phyloP scores from a whole-genome alignment of 257 asterid genomes.

The Ballota nigra region DNA sequence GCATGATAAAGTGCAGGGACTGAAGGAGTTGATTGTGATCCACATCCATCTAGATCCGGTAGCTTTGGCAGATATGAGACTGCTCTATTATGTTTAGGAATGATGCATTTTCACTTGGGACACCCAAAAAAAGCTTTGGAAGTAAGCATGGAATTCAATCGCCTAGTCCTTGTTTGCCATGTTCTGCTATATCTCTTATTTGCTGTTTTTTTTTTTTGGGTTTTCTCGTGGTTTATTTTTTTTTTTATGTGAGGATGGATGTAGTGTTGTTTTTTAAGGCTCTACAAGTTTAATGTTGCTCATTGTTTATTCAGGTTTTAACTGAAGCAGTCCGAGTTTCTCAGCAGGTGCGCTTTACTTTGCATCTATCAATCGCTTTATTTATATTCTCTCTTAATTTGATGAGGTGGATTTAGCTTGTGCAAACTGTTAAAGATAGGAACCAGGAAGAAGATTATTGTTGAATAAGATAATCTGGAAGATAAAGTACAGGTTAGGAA shows the following conservation, averaged over 20 bases:
- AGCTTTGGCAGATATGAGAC: slow-evolving; percentile 83
- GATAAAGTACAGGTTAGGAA: no score
- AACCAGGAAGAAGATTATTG: no score
- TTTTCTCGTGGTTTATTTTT: slow-evolving; percentile 6
- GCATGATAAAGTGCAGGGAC: slow-evolving; percentile 96
- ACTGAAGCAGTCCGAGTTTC: slow-evolving; percentile 96
- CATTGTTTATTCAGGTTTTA: slow-evolving; percentile 59
- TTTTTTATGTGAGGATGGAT: not conserved
- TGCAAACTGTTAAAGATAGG: not conserved
- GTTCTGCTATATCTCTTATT: slow-evolving; percentile 18
- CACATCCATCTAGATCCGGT: slow-evolving; percentile 60
- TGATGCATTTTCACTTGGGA: slow-evolving; percentile 95
- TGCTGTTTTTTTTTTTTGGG: slow-evolving; percentile 5
- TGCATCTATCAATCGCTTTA: not conserved
- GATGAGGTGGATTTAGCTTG: slow-evolving; percentile 8
- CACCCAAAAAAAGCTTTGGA: slow-evolving; percentile 92
- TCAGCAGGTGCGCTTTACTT: slow-evolving; percentile 67
- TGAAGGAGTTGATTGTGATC: slow-evolving; percentile 74
- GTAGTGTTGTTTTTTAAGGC: slow-evolving; percentile 1
- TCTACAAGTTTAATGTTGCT: slow-evolving; percentile 7
- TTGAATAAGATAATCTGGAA: no score
- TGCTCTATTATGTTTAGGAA: slow-evolving; percentile 89
- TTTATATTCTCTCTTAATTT: slow-evolving; percentile 6
- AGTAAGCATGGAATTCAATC: slow-evolving; percentile 41
- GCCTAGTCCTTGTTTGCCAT: not conserved